Conservation (phyloP, 202 grass and related monocot species). For the Brachypodium distachyon region DNA sequence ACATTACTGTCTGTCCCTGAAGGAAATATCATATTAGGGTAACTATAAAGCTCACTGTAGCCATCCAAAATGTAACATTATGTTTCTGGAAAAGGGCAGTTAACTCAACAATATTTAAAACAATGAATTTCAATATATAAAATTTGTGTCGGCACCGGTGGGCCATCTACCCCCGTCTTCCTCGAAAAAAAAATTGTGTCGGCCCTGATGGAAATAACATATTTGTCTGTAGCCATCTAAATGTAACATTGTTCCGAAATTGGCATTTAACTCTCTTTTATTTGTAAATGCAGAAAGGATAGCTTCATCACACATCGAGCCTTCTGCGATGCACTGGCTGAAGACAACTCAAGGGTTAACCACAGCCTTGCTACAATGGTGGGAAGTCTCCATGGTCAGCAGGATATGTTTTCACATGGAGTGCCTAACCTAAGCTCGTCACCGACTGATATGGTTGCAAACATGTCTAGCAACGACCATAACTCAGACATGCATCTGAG, state of each 20-base stretch:
- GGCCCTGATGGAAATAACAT: neutral
- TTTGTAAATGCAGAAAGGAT: conserved; percentile 47
- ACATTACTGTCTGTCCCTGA: no score
- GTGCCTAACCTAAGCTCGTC: conserved; percentile 31
- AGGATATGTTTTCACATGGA: conserved; percentile 37
- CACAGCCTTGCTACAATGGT: conserved; percentile 50
- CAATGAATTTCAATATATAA: no score
- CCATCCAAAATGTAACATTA: no score
- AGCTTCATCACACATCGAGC: conserved; percentile 65
- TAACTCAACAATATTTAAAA: no score
- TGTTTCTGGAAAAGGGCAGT: no score
- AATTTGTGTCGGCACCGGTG: no score
- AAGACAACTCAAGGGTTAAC: conserved; percentile 45
- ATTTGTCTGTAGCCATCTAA: neutral
- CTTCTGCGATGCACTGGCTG: conserved; percentile 54
- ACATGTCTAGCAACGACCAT: conserved; percentile 30
- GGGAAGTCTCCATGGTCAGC: conserved; percentile 51
- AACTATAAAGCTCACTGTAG: no score
- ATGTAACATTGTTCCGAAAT: neutral
- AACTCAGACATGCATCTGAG: conserved; percentile 36
- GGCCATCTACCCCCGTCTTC: no score
- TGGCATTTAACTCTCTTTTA: neutral
- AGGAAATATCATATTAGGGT: no score
- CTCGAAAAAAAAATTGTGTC: no score
- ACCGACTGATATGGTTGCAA: conserved; percentile 35